Base-by-base conservation (phyloP, 129 eudicot genomes). In the Saussurea involucrata region DNA sequence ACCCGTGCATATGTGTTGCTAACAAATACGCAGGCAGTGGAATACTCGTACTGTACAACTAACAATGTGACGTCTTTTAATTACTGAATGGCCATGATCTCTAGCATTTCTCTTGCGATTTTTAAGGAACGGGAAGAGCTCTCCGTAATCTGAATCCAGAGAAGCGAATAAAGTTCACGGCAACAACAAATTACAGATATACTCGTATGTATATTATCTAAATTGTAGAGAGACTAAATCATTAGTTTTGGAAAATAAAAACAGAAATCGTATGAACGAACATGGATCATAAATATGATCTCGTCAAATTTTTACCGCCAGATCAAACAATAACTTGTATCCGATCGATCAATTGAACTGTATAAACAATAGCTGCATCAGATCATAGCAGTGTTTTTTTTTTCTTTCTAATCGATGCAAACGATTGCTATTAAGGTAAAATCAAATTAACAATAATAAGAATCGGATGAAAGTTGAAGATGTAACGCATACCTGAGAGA, bases 401-500 rank as follows among this genome's bases (percentile, higher is more conserved):
- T 27, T 49, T 49, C 42, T 1, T 5, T 27, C 31, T 17, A 65
- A 64, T 65, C 65, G 71, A 60, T 4, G 61, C 24, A 37, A 12
- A 60, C 27, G 71, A 63, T 68, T n/a, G 31, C 40, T 17, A 49
- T 46, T 24, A 31, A 36, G 32, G 34, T 64, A 37, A 49, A 29
- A 72, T 6, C 22, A 53, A 5, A 53, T 1, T 7, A n/a, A 53
- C 20, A 17, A 53, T n/a, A 53, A 63, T 8, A 68, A 68, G 17
- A 34, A n/a, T 33, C 20, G 11, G 27, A 33, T 25, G 33, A 8
- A 9, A 40, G 63, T 5, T 8, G 36, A 36, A 22, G 60, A 74
- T 13, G 69, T 63, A 37, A 75, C 37, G 37, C n/a, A 61, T 71
- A 93, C 98, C 98, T 91, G 92, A 83, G 98, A 88, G 29, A 94